Evolutionary conservation across 2,329 filamentous ascomycete genomes (phyloP).

Genomic region (Lachnellula cervina): DNA sequence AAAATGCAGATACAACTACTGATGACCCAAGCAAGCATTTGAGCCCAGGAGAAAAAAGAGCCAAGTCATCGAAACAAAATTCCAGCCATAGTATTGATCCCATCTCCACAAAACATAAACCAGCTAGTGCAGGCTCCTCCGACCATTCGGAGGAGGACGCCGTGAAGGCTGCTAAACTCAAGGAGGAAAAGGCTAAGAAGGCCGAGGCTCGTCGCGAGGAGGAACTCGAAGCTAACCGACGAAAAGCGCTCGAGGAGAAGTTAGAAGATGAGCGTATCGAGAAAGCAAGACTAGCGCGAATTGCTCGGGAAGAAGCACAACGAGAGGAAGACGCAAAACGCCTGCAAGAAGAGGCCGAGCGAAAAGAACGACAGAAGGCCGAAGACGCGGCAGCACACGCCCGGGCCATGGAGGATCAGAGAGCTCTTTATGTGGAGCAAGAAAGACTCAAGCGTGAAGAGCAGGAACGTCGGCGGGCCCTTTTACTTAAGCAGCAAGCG

Average conservation of each 20-base stretch:
- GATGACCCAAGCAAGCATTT: slow-evolving; percentile 9
- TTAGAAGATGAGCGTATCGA: slow-evolving; percentile 23
- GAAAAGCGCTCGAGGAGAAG: slow-evolving; percentile 11
- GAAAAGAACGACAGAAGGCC: slow-evolving; percentile 24
- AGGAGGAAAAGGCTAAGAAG: slow-evolving; percentile 30
- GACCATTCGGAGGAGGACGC: slow-evolving; percentile 8
- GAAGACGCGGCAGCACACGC: slow-evolving; percentile 23
- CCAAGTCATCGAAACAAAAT: no score
- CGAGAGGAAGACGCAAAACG: slow-evolving; percentile 34
- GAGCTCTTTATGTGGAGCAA: slow-evolving; percentile 31
- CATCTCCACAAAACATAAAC: slow-evolving; percentile 12
- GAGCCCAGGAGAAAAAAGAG: slow-evolving; percentile 2
- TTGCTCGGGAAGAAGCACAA: slow-evolving; percentile 24
- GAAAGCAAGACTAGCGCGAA: slow-evolving; percentile 21
- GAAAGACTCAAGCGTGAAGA: slow-evolving; percentile 34
- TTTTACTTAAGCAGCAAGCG: slow-evolving; percentile 39
- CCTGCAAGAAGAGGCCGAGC: slow-evolving; percentile 25
- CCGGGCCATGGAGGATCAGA: slow-evolving; percentile 32
- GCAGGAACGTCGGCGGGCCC: slow-evolving; percentile 31
- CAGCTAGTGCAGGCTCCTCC: slow-evolving; percentile 2
- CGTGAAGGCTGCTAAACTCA: slow-evolving; percentile 35
- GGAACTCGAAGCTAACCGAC: slow-evolving; percentile 8
- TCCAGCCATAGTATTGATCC: no score
- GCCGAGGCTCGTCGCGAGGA: slow-evolving; percentile 1
- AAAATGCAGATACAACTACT: slow-evolving; percentile 7